Conservation (phyloP, 257 asterid genomes). For the Fraxinus americana region DNA sequence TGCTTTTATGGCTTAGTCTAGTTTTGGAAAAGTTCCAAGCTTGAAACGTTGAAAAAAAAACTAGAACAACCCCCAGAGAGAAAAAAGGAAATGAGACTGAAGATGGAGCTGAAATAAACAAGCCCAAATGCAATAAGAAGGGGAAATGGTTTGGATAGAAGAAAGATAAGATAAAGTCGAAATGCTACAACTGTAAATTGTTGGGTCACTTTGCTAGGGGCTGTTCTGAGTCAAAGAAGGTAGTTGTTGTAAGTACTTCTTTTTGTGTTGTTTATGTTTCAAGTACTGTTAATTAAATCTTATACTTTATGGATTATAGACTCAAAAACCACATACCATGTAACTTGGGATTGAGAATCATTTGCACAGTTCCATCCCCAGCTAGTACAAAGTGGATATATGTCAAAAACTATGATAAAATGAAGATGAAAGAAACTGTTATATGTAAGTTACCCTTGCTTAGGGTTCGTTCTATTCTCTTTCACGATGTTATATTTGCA, state of each 20-base stretch:
- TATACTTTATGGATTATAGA: neutral
- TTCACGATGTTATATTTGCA: too few relatives aligned
- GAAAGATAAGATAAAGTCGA: neutral
- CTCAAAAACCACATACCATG: neutral
- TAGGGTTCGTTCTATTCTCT: too few relatives aligned
- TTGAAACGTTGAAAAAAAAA: neutral
- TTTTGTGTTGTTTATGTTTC: too few relatives aligned
- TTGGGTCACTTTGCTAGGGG: neutral
- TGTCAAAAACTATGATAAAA: too few relatives aligned
- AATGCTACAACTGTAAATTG: neutral
- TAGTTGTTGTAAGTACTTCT: too few relatives aligned
- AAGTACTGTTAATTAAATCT: too few relatives aligned
- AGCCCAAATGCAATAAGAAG: neutral
- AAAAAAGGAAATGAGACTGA: neutral
- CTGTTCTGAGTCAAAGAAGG: too few relatives aligned
- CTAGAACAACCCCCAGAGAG: neutral
- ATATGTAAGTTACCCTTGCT: too few relatives aligned
- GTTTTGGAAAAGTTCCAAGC: neutral
- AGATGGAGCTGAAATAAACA: neutral
- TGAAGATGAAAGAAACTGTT: too few relatives aligned
- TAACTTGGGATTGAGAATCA: too few relatives aligned
- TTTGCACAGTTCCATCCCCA: too few relatives aligned
- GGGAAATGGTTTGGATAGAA: neutral
- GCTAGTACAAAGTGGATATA: too few relatives aligned
- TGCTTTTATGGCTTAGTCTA: neutral